Conservation (phyloP, 495 filamentous ascomycete species). For the Xylaria palmicola region DNA sequence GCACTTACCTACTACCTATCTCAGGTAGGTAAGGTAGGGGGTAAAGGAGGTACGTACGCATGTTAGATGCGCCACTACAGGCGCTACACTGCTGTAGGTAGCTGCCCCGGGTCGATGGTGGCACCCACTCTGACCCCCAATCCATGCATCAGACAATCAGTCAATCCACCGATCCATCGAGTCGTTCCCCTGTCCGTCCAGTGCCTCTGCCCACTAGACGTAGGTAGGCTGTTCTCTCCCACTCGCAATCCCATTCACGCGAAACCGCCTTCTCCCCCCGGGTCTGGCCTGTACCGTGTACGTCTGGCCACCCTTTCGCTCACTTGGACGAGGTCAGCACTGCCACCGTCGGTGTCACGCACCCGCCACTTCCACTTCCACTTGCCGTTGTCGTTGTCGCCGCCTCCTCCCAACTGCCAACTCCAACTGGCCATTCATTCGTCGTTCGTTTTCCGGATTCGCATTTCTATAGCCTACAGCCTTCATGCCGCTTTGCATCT, state of each 20-base stretch:
- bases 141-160: no score
- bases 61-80: no score
- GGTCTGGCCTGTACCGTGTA: no score
- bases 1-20: no score
- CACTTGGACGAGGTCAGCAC: constrained; percentile 11
- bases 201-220: background rate
- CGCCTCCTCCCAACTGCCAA: no score
- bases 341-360: constrained; percentile 11
- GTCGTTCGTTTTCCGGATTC: constrained; percentile 16
- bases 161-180: no score
- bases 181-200: background rate
- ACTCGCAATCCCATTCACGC: background rate
- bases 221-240: background rate
- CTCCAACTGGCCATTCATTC: no score
- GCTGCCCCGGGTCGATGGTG: no score
- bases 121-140: no score
- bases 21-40: no score
- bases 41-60: no score
- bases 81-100: no score
- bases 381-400: constrained; percentile 1
- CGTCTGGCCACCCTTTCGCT: background rate
- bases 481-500: background rate
- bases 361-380: constrained; percentile 1
- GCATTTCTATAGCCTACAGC: constrained; percentile 5
- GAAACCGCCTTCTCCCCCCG: background rate